Base-by-base conservation (phyloP, 2,329 filamentous ascomycete genomes). In the Lachnellula cervina region DNA sequence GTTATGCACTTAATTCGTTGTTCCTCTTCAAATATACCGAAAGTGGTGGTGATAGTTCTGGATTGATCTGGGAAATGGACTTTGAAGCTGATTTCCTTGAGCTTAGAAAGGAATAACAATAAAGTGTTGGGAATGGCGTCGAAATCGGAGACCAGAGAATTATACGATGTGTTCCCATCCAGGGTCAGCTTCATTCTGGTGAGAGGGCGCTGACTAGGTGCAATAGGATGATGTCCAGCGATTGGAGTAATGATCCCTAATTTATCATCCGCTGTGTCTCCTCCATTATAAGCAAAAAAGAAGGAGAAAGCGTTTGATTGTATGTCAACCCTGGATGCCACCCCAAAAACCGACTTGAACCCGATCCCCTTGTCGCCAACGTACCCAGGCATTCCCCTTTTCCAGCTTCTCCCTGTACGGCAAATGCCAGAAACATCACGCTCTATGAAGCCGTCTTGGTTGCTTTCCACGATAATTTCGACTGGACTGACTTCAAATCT, bases 391-490 rank as follows among this genome's bases (percentile, higher is more conserved):
- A 9, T 5, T 8, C 48, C 50, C 3, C 62, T 65, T 58, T 75
- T 75, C 4, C 70, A 71, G 59, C 72, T 71, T 35, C 64, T 52
- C 4, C 70, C 68, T 5, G 66, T 70, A 5, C 57, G 57, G 57
- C 71, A 76, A 9, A 76, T 74, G 0, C 72, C 67, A n/a, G 60
- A 37, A 6, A 75, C 59, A 54, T 76, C 66, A 2, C 57, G 56
- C n/a, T 65, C 52, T 2, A 60, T 68, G 54, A 75, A 76, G 3
- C 72, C 73, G 55, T 58, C 52, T 16, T 58, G 48, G 43, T 58
- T 58, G 23, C 40, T 49, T 48, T 80, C 76, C 2, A 81, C 57
- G 0, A 76, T 53, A 0, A 82, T 70, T 0, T 51, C 64, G 0
- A 64, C 60, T 0, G 23, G 56, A 0, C 35, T 23, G n/a, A 58